Base-by-base conservation (phyloP, 257 asterid genomes). In the Marsdenia floribunda region DNA sequence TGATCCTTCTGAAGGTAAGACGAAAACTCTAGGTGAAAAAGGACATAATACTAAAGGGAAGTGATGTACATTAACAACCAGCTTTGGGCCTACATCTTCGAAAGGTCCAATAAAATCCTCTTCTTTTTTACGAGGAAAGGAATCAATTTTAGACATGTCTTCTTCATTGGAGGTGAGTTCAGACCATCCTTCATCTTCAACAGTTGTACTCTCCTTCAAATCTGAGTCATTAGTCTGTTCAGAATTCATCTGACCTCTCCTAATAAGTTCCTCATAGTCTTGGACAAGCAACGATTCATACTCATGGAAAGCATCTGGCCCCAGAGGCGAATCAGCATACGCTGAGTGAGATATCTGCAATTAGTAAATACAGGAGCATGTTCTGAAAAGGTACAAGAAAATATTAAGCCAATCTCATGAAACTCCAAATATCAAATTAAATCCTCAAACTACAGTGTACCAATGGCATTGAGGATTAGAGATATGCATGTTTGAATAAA, bases 1-100 rank as follows among this genome's bases (percentile, higher is more conserved):
- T 76, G 91, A 92, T 76, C 99, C 98, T 90, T 95, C 97, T 79
- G 99, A 90, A 85, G 99, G 99, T 80, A 95, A 83, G 85, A 90
- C 97, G 81, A 95, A 95, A 79, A 87, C 91, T 86, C 94, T 85
- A 64, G 98, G 90, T 64, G 99, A 92, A 70, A 92, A 83, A 22
- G 98, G 97, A 86, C 96, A 90, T 71, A 95, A 74, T 81, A 95
- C 82, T 81, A 92, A 80, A 79, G 99, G 98, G 80, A 90, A 90
- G 84, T 95, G 99, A 82, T 81, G 90, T 78, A 92, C 97, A 50
- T 90, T 84, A 72, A 90, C 88, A 78, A 72, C 83, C 84, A 95
- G 81, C 78, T 86, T 89, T 79, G 73, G 85, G 75, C 86, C 87
- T 63, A 80, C 83, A 82, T 84, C 88, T 73, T 72, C 87, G n/a